Percentiles rank a stretch among this genome's conserved stretches.
phyloP scores from a whole-genome alignment of 1,139 yeast genomes.

The Suhomyces bolitotheri region DNA sequence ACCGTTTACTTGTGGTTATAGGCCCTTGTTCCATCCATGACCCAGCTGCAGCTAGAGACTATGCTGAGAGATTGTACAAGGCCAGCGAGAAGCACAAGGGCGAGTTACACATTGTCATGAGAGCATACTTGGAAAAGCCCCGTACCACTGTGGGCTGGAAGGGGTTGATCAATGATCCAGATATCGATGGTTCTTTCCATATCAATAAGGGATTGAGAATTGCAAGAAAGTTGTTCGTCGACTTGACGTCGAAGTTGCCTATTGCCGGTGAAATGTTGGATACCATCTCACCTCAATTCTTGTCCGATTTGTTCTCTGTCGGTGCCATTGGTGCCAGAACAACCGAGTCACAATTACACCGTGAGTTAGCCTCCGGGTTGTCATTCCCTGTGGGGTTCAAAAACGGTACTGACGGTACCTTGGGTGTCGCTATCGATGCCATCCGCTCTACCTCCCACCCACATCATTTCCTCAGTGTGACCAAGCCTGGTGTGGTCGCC shows the following conservation, averaged over 20 bases:
- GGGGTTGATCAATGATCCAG: slow-evolving; percentile 96
- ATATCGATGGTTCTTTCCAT: slow-evolving; percentile 88
- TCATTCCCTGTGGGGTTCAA: slow-evolving; percentile 98
- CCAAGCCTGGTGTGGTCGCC: slow-evolving; percentile 89
- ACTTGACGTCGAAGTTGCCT: slow-evolving; percentile 74
- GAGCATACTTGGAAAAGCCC: slow-evolving; percentile 97
- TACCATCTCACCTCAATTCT: slow-evolving; percentile 92
- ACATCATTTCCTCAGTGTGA: slow-evolving; percentile 91
- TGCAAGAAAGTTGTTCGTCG: slow-evolving; percentile 81
- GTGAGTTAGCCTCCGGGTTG: slow-evolving; percentile 92
- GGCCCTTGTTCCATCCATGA: slow-evolving; percentile 99
- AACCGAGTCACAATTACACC: slow-evolving; percentile 93
- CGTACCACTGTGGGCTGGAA: slow-evolving; percentile 99
- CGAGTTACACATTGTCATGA: slow-evolving; percentile 86
- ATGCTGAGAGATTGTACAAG: slow-evolving; percentile 64
- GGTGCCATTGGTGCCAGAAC: slow-evolving; percentile 99
- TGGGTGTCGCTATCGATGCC: slow-evolving; percentile 92
- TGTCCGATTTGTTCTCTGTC: slow-evolving; percentile 83
- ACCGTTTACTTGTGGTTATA: slow-evolving; percentile 76
- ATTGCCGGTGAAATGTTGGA: slow-evolving; percentile 98
- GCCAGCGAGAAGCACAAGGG: slow-evolving; percentile 64
- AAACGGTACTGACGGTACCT: slow-evolving; percentile 93
- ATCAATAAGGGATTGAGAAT: slow-evolving; percentile 92
- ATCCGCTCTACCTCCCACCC: slow-evolving; percentile 89
- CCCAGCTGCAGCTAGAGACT: slow-evolving; percentile 88